These are phyloP conservation scores for Collybia sp. DNA, from an alignment of 768 basidiomycete genomes.

Conservation along the genomic window DNA sequence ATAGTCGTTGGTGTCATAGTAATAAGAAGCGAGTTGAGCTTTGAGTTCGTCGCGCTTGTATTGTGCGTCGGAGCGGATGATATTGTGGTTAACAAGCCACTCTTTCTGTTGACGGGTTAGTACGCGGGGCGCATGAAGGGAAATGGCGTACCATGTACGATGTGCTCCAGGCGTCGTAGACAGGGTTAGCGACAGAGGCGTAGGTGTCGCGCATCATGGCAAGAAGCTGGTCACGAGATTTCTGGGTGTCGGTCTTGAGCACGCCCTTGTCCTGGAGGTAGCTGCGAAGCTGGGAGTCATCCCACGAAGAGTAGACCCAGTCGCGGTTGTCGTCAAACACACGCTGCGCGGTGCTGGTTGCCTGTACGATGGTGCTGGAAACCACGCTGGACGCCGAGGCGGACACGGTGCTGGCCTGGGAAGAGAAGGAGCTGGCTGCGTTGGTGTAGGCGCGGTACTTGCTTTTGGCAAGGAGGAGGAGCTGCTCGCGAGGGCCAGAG, in stretches of 20 bases:
- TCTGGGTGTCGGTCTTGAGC: conserved; percentile 49
- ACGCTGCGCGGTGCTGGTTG: conserved; percentile 44
- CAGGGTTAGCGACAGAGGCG: conserved; percentile 50
- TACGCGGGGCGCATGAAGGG: not conserved
- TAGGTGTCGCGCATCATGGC: conserved; percentile 68
- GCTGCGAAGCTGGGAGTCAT: conserved; percentile 63
- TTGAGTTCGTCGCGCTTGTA: conserved; percentile 61
- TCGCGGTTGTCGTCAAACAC: conserved; percentile 74
- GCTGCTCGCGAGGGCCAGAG: conserved; percentile 71
- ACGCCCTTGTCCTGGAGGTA: conserved; percentile 78
- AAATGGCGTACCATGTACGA: conserved; percentile 63
- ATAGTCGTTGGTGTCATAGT: conserved; percentile 53
- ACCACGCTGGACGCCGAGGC: conserved; percentile 34
- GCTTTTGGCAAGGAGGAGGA: conserved; percentile 72
- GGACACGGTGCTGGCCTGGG: conserved; percentile 44
- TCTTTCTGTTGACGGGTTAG: conserved; percentile 42
- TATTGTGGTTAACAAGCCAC: conserved; percentile 79
- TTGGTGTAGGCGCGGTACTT: conserved; percentile 56
- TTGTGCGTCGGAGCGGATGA: conserved; percentile 51
- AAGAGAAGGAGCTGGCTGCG: conserved; percentile 54
- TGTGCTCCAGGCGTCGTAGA: conserved; percentile 87
- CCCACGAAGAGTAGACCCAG: conserved; percentile 89
- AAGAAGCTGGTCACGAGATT: conserved; percentile 57
- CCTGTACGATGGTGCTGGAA: conserved; percentile 42
- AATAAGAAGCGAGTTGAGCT: conserved; percentile 71